Evolutionary conservation across 345 rosid species (phyloP), one percentile per base, ranked within the genome.

Genomic region (Populus pruinosa): DNA sequence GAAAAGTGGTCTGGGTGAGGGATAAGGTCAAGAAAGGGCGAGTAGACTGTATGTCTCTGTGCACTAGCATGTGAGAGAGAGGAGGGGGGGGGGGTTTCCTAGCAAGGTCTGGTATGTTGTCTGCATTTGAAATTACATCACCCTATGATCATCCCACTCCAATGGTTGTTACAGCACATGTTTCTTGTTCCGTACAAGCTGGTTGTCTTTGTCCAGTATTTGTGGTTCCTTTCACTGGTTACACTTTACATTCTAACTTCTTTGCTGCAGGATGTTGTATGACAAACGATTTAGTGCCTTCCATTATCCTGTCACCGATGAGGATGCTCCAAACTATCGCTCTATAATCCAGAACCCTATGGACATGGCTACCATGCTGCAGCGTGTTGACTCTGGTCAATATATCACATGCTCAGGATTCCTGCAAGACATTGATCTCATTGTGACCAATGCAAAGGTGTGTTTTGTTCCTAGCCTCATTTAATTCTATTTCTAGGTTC

Each of bases 261-360:
- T 68, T 50, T 68, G 18, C 71, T 80, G 80, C 93, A 96, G 99
- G 89, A 82, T 94, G 70, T 85, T 96, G 41, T 96, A 90, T 64
- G 98, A 96, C 84, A 94, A 92, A 83, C 84, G 97, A 78, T 96
- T 96, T 81, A 91, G 84, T 74, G 99, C 87, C 78, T 96, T 96
- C 80, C 99, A 92, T 83, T 96, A 86, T 79, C 98, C 98, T 55
- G 99, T 96, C 76, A 75, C 87, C 12, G 98, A 96, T 67, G 99
- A 96, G 83, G 99, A 94, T 86, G 98, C 97, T 80, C 99, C 98
- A 78, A 92, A 91, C 77, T 96, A 96, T 82, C 91, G 91, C 69
- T 70, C 97, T 44, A 81, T 96, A 67, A 90, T 96, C 85, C 96
- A 94, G 83, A 94, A 86, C 82, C 98, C 99, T 13, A 92, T 96